Evolutionary conservation across 2,329 filamentous ascomycete genomes (phyloP).

Genomic region (Ophiocordyceps robertsii): DNA sequence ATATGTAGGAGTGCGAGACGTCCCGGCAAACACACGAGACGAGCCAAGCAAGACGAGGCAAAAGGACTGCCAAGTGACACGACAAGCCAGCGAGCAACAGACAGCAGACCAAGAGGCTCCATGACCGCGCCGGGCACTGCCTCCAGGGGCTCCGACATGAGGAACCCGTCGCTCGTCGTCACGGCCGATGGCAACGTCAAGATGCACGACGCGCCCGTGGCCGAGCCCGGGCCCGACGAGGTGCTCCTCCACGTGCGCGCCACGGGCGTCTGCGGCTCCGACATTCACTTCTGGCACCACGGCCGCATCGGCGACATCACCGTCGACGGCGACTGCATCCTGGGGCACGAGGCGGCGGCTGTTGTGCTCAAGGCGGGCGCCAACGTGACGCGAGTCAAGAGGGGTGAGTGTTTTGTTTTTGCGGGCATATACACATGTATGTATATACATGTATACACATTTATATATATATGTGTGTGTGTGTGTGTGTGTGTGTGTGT

Average conservation of each 20-base stretch:
- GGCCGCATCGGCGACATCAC: constrained; percentile 50
- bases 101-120: no score
- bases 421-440: no score
- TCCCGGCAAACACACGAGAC: no score
- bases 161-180: constrained; percentile 1
- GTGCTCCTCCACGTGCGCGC: constrained; percentile 48
- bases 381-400: constrained; percentile 36
- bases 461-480: no score
- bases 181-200: background rate
- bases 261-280: constrained; percentile 53
- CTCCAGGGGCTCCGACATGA: background rate
- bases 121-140: no score
- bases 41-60: no score
- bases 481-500: no score
- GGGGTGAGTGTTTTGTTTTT: constrained; percentile 15
- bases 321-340: constrained; percentile 49
- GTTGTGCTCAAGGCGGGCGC: constrained; percentile 43
- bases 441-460: no score
- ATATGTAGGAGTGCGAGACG: no score
- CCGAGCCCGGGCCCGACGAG: constrained; percentile 33
- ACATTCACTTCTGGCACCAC: constrained; percentile 56
- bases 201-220: background rate
- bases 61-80: no score
- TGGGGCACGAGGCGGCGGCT: constrained; percentile 52
- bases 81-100: no score